Percentiles rank a stretch among this genome's conserved stretches.
These are phyloP conservation scores for Porodaedalea pini DNA, from an alignment of 1,284 basidiomycete species.

Conservation along the genomic window DNA sequence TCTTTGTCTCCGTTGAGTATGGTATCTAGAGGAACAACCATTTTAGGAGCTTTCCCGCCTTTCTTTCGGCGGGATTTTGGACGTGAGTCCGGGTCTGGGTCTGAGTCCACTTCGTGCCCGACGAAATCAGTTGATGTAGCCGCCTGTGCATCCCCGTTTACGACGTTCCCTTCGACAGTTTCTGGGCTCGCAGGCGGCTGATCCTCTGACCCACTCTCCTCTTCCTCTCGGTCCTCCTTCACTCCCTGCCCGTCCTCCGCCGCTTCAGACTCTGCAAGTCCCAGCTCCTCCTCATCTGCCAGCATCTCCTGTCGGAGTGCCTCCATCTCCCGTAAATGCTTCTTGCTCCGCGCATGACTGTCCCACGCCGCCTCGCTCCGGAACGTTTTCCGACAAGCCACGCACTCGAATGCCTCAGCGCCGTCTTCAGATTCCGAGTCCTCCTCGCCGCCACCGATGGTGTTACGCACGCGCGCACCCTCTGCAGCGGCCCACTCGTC, in stretches of 20 bases:
- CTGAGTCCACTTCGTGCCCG: background rate
- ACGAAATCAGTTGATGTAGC: background rate
- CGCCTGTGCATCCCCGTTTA: background rate
- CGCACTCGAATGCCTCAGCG: constrained; percentile 81
- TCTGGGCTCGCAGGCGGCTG: background rate
- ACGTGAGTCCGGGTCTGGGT: background rate
- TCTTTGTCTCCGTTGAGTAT: constrained; percentile 7
- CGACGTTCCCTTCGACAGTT: background rate
- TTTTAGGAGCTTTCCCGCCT: constrained; percentile 27
- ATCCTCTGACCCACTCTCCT: constrained; percentile 18
- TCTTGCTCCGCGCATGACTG: constrained; percentile 95
- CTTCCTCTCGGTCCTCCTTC: constrained; percentile 17
- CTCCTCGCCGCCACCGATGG: constrained; percentile 53
- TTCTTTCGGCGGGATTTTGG: constrained; percentile 13
- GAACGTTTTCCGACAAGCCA: constrained; percentile 92
- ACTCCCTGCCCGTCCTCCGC: constrained; percentile 14
- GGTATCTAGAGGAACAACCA: background rate
- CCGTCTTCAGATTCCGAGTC: constrained; percentile 65
- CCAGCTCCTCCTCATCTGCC: constrained; percentile 70
- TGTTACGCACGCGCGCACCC: constrained; percentile 37
- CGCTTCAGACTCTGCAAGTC: constrained; percentile 29
- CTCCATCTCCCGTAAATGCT: constrained; percentile 88
- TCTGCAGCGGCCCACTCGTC: constrained; percentile 68
- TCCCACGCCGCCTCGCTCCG: constrained; percentile 92
- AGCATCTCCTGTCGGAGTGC: constrained; percentile 70